Percentiles rank a stretch among this genome's conserved stretches.
These are phyloP conservation scores for Amphicarpaea edgeworthii DNA, from an alignment of 306 rosid species.

Conservation along the genomic window DNA sequence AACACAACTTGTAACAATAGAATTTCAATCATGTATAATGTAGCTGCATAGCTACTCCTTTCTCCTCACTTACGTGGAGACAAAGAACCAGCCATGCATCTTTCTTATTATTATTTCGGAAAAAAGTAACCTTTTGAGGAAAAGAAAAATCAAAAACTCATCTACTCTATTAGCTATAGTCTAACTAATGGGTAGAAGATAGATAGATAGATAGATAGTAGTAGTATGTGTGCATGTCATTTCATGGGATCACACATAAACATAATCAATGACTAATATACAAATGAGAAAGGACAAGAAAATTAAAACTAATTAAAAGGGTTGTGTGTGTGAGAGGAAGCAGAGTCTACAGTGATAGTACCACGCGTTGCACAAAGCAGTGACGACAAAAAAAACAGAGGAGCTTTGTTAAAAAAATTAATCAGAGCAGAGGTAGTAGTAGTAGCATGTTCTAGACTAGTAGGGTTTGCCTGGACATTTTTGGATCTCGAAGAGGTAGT, in stretches of 20 bases:
- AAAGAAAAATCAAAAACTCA: neutral
- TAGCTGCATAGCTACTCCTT: neutral
- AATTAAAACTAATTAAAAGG: no score
- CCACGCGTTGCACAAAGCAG: constrained; percentile 60
- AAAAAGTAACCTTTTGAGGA: constrained; percentile 5
- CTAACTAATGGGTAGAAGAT: neutral
- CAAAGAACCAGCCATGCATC: neutral
- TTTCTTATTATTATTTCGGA: neutral
- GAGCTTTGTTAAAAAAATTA: no score
- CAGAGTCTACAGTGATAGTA: constrained; percentile 51
- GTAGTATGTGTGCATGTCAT: neutral
- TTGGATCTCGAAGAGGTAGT: constrained; percentile 54
- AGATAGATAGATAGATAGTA: no score
- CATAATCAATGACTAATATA: neutral
- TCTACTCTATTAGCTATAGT: neutral
- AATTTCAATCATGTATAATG: neutral
- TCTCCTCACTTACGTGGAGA: neutral
- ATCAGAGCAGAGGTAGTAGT: no score
- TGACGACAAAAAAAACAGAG: constrained; percentile 49
- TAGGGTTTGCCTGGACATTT: constrained; percentile 55
- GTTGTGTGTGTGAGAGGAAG: neutral
- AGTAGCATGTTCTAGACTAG: constrained; percentile 30
- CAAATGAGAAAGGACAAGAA: no score
- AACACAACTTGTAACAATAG: neutral
- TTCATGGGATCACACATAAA: constrained; percentile 10